These are phyloP conservation scores for Backusella parvicylindrica DNA, from an alignment of 192 early-diverging fungal genomes.

Conservation along the genomic window DNA sequence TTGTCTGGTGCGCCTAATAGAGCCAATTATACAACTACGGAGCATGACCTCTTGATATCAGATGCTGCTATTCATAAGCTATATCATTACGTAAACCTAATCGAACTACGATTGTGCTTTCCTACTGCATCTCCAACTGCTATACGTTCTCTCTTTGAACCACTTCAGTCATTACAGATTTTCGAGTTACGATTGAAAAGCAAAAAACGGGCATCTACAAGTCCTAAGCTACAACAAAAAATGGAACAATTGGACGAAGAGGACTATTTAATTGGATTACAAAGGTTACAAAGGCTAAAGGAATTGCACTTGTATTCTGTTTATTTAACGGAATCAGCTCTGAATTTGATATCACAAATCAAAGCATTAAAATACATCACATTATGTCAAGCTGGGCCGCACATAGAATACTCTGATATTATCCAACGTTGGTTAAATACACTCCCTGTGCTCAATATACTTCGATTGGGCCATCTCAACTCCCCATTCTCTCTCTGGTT, in stretches of 20 bases:
- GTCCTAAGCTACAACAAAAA: not conserved
- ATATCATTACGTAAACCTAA: not conserved
- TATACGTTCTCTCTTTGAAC: not conserved
- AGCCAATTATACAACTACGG: not conserved
- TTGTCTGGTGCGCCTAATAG: not conserved
- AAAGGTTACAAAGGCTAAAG: not conserved
- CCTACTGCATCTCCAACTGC: not conserved
- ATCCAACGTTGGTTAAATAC: not conserved
- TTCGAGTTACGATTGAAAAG: conserved; percentile 10
- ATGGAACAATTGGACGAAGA: not conserved
- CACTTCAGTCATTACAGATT: not conserved
- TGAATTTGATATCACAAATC: not conserved
- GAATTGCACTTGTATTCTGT: conserved; percentile 5
- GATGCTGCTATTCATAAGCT: not conserved
- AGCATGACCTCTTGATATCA: conserved; percentile 9
- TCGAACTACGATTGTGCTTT: conserved; percentile 22
- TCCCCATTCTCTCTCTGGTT: not conserved
- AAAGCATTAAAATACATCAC: not conserved
- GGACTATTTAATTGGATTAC: not conserved
- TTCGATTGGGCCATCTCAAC: not conserved
- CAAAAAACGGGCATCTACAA: not conserved
- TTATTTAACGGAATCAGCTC: not conserved
- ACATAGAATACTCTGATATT: not conserved
- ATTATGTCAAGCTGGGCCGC: not conserved
- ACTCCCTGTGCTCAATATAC: not conserved